Evolutionary conservation across 73 alveolate species (phyloP).

Genomic region (Durusdinium trenchii): DNA sequence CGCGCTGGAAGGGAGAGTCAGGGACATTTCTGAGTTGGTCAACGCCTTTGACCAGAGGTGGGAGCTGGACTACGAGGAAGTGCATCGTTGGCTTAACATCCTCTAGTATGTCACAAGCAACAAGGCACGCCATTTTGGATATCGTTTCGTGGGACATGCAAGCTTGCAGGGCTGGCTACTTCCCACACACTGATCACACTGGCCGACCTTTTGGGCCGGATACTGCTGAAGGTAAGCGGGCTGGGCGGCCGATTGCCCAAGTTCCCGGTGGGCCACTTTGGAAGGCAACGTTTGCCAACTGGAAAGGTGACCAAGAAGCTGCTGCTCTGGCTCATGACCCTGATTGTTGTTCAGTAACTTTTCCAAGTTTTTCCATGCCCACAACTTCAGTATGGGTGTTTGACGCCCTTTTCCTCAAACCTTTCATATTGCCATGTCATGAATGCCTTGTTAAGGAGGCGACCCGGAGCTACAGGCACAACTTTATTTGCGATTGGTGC

Average conservation of each 20-base stretch:
- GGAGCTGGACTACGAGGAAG: background rate
- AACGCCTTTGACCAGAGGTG: background rate
- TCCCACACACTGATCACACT: background rate
- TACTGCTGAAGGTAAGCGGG: background rate
- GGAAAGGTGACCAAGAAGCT: constrained; percentile 62
- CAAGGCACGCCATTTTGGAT: background rate
- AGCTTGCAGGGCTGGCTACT: background rate
- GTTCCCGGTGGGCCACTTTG: background rate
- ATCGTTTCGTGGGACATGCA: background rate
- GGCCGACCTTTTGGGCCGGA: background rate
- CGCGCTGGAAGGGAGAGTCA: constrained; percentile 1
- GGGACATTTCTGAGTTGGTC: constrained; percentile 2
- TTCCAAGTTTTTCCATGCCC: too few species aligned
- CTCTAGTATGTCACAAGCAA: background rate
- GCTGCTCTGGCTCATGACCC: background rate
- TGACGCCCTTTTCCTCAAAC: too few species aligned
- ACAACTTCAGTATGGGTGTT: too few species aligned
- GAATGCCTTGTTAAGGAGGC: too few species aligned
- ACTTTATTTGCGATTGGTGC: constrained; percentile 33
- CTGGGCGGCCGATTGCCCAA: background rate
- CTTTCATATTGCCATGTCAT: too few species aligned
- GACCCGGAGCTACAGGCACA: background rate
- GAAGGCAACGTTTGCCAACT: background rate
- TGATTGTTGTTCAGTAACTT: too few species aligned
- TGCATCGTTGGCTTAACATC: background rate